A percentile compares a stretch with the other conserved stretches of the same genome.
These are phyloP conservation scores for Phaeophleospora eucalypticola DNA, from an alignment of 2,329 filamentous ascomycete genomes.

Conservation along the genomic window DNA sequence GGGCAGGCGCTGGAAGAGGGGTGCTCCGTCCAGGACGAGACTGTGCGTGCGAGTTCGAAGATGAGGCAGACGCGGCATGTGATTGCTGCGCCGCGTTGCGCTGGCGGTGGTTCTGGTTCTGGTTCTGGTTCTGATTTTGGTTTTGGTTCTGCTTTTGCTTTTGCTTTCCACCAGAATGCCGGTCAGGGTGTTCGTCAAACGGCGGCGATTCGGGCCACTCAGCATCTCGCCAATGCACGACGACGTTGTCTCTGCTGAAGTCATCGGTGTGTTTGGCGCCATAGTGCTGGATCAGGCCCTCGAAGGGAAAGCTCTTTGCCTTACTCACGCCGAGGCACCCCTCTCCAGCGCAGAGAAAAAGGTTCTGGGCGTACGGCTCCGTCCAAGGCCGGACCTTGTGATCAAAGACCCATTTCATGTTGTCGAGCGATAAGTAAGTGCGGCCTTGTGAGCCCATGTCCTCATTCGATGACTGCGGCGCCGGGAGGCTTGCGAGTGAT, in stretches of 20 bases:
- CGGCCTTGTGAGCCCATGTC: too few relatives aligned
- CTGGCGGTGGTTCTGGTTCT: too few relatives aligned
- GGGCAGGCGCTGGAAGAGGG: too few relatives aligned
- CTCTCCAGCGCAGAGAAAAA: conserved; percentile 65
- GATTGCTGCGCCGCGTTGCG: too few relatives aligned
- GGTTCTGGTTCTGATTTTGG: too few relatives aligned
- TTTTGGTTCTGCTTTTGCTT: neutral
- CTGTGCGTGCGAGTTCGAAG: too few relatives aligned
- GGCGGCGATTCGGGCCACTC: conserved; percentile 76
- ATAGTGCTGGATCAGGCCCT: conserved; percentile 77
- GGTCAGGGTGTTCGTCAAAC: conserved; percentile 57
- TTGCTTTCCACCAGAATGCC: conserved; percentile 1
- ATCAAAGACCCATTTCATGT: conserved; percentile 84
- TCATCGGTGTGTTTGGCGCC: conserved; percentile 72
- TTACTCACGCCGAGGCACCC: conserved; percentile 56
- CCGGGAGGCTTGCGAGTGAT: conserved; percentile 18
- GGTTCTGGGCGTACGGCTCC: conserved; percentile 62
- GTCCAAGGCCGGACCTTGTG: conserved; percentile 68
- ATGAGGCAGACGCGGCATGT: too few relatives aligned
- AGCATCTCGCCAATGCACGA: conserved; percentile 70
- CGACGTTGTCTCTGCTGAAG: conserved; percentile 66
- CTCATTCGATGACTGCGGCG: conserved; percentile 9
- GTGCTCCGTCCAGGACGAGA: too few relatives aligned
- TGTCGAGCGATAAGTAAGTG: conserved; percentile 63
- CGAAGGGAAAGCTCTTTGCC: conserved; percentile 68